phyloP scores from a whole-genome alignment of 768 basidiomycete genomes.

The Trametes villosa region DNA sequence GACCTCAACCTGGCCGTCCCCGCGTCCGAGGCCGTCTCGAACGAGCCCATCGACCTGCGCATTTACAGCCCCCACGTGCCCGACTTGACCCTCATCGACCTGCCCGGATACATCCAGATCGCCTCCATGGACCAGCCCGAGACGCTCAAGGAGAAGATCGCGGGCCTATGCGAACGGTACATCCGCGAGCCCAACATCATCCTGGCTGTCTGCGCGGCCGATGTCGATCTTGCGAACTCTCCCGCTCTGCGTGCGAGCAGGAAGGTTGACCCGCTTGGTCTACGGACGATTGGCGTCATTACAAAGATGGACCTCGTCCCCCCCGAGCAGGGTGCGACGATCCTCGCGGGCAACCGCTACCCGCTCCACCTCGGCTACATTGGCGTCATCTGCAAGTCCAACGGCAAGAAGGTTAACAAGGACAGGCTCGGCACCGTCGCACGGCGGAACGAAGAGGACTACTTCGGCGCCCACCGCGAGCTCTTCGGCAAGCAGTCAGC shows the following conservation, averaged over 20 bases:
- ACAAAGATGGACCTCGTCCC: conserved; percentile 99
- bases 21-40: conserved; percentile 86
- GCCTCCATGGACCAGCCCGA: conserved; percentile 96
- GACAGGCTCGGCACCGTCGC: conserved; percentile 55
- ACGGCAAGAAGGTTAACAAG: conserved; percentile 56
- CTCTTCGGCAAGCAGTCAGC: conserved; percentile 64
- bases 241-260: conserved; percentile 93
- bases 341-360: conserved; percentile 89
- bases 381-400: conserved; percentile 89
- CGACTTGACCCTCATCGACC: conserved; percentile 95
- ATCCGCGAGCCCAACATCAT: conserved; percentile 99
- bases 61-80: conserved; percentile 97
- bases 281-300: conserved; percentile 95
- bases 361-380: conserved; percentile 98
- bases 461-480: conserved; percentile 65
- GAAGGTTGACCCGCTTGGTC: conserved; percentile 91
- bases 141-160: conserved; percentile 90
- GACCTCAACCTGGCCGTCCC: conserved; percentile 96
- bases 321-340: conserved; percentile 78
- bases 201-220: conserved; percentile 97
- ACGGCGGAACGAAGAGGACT: conserved; percentile 64
- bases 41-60: conserved; percentile 93
- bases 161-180: conserved; percentile 89
- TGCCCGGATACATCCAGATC: conserved; percentile 97
- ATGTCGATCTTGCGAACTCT: conserved; percentile 98